These are phyloP conservation scores for Lentinus polychrous DNA, from an alignment of 1,284 basidiomycete species.

Conservation along the genomic window DNA sequence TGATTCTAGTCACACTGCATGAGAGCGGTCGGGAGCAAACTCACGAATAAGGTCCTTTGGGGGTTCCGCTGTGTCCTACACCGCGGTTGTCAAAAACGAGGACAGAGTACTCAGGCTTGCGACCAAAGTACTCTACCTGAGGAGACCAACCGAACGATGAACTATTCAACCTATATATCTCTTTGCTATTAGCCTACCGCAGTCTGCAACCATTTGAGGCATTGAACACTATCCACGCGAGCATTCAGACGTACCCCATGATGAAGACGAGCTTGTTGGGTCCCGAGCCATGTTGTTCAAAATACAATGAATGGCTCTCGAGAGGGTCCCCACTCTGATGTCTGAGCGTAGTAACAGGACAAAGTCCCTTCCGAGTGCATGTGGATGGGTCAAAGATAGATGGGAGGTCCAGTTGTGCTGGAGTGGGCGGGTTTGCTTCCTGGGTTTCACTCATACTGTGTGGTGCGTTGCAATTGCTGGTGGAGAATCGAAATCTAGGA, in stretches of 20 bases:
- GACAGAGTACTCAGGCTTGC: slow-evolving; percentile 44
- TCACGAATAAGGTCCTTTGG: slow-evolving; percentile 61
- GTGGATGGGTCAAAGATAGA: slow-evolving; percentile 53
- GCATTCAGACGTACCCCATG: slow-evolving; percentile 43
- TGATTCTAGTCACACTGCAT: background rate
- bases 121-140: slow-evolving; percentile 55
- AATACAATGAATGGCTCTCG: slow-evolving; percentile 70
- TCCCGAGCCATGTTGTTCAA: slow-evolving; percentile 65
- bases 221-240: too few relatives aligned
- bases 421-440: background rate
- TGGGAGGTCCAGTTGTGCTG: slow-evolving; percentile 10
- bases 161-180: slow-evolving; percentile 41
- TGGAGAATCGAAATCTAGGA: background rate
- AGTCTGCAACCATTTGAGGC: too few relatives aligned
- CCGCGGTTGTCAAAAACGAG: slow-evolving; percentile 88
- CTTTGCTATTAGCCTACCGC: too few relatives aligned
- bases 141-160: slow-evolving; percentile 56
- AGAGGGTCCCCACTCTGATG: slow-evolving; percentile 37
- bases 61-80: slow-evolving; percentile 71
- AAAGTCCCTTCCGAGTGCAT: slow-evolving; percentile 60
- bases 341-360: slow-evolving; percentile 55
- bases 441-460: background rate
- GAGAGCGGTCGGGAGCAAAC: slow-evolving; percentile 11
- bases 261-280: slow-evolving; percentile 62
- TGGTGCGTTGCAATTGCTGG: background rate